Conservation (phyloP, 2,329 filamentous ascomycete genomes). For the Emmonsia crescens region DNA sequence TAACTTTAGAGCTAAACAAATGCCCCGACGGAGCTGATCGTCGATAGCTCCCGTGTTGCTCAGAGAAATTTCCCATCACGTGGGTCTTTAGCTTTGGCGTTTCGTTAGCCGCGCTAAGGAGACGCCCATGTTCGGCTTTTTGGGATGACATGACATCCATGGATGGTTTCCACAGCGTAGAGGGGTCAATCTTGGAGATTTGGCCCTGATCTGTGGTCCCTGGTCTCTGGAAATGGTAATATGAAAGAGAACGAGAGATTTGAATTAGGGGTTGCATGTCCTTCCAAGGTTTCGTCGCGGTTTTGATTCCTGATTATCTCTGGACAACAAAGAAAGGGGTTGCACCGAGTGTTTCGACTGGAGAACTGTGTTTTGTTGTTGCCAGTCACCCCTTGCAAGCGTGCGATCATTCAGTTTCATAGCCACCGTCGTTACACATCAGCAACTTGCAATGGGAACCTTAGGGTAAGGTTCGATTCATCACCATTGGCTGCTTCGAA, state of each 20-base stretch:
- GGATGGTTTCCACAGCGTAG: neutral
- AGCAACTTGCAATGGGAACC: neutral
- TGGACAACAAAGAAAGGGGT: neutral
- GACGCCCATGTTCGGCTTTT: no score
- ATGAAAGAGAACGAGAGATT: neutral
- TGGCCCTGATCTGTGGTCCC: neutral
- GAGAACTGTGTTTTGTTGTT: neutral
- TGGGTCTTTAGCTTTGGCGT: neutral
- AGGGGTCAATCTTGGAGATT: neutral
- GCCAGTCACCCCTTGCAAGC: neutral
- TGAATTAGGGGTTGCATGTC: neutral
- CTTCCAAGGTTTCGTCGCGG: neutral
- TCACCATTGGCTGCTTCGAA: neutral
- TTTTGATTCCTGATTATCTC: neutral
- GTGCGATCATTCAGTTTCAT: neutral
- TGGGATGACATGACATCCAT: neutral
- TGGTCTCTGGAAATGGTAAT: no score
- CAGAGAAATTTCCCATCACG: neutral
- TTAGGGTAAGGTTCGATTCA: neutral
- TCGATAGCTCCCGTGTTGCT: neutral
- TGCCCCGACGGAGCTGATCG: neutral
- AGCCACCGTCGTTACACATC: neutral
- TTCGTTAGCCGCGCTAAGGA: neutral
- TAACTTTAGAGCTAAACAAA: neutral
- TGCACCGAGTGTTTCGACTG: neutral